Conservation (phyloP, 352 stramenopile genomes). For the Thraustochytrium sp. region DNA sequence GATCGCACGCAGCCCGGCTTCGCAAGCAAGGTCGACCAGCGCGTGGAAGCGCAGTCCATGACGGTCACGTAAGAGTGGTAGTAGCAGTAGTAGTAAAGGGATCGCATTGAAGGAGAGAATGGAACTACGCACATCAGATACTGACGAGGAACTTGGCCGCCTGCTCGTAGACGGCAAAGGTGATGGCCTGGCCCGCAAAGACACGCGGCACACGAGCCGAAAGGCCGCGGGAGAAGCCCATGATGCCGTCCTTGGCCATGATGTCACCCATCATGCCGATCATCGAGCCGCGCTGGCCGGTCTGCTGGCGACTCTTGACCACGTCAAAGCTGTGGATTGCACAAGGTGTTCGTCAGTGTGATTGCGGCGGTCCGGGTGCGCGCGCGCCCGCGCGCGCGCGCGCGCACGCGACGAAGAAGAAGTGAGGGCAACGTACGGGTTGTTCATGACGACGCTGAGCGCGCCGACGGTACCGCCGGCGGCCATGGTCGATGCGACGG, state of each 20-base stretch:
- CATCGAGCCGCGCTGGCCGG: not conserved
- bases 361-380: no score
- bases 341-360: no score
- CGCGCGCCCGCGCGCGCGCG: no score
- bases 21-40: no score
- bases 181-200: conserved; percentile 42
- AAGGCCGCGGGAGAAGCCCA: conserved; percentile 35
- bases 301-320: conserved; percentile 33
- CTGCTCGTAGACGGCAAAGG: conserved; percentile 31
- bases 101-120: no score
- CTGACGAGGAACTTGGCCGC: no score
- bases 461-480: conserved; percentile 42
- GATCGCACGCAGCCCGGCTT: no score
- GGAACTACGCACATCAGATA: no score
- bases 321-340: conserved; percentile 40
- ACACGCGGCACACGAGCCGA: conserved; percentile 21
- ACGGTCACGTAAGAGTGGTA: no score
- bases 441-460: conserved; percentile 38
- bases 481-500: conserved; percentile 30
- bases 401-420: no score
- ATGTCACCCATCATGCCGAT: conserved; percentile 21
- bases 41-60: no score
- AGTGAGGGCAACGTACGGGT: conserved; percentile 34
- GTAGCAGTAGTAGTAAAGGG: no score
- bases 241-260: conserved; percentile 6